phyloP scores from a whole-genome alignment of 371 early-diverging fungal genomes.

The Circinella umbellata region DNA sequence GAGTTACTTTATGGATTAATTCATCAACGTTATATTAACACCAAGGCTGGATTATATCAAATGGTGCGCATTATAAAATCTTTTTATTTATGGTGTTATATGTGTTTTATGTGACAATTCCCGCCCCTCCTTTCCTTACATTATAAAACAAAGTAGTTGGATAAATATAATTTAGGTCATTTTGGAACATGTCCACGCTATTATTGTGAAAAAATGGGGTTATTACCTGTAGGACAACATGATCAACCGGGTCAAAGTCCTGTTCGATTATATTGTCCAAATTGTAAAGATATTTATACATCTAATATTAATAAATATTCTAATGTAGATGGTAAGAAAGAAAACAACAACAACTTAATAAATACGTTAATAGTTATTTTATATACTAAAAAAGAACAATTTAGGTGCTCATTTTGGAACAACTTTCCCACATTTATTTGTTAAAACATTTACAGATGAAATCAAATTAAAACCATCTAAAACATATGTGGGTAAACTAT shows the following conservation, averaged over 20 bases:
- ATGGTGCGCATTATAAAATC: constrained; percentile 59
- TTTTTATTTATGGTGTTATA: too few relatives aligned
- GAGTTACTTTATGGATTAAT: constrained; percentile 81
- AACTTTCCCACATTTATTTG: constrained; percentile 92
- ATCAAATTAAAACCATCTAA: constrained; percentile 50
- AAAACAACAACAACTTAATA: too few relatives aligned
- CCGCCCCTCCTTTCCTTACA: neutral
- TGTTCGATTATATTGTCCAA: constrained; percentile 82
- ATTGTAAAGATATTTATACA: constrained; percentile 86
- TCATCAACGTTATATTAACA: constrained; percentile 83
- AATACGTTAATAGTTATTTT: too few relatives aligned
- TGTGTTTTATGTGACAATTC: too few relatives aligned
- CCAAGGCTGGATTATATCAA: constrained; percentile 73
- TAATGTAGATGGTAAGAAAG: constrained; percentile 78
- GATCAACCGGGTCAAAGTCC: constrained; percentile 67
- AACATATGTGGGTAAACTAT: constrained; percentile 75
- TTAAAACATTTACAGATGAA: constrained; percentile 80
- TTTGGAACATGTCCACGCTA: constrained; percentile 89
- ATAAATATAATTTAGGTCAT: constrained; percentile 72
- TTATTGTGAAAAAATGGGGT: constrained; percentile 70
- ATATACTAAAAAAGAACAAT: too few relatives aligned
- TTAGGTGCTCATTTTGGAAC: constrained; percentile 93
- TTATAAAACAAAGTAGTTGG: constrained; percentile 46
- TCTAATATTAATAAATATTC: constrained; percentile 64
- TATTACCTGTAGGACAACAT: constrained; percentile 84